phyloP scores from a whole-genome alignment of 805 yeast genomes.

The Candida orba region DNA sequence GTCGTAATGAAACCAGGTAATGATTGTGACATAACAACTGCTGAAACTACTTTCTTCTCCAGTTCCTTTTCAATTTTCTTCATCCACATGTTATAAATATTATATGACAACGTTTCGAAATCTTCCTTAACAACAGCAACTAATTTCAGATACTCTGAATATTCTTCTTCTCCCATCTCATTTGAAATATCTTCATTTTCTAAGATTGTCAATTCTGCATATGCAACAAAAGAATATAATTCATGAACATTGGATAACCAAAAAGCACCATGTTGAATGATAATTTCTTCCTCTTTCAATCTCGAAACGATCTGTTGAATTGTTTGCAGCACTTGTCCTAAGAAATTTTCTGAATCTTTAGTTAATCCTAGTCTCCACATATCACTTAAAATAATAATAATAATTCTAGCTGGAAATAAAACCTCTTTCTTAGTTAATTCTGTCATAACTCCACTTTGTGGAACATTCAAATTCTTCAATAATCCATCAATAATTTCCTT shows the following conservation, averaged over 20 bases:
- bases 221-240: constrained; percentile 85
- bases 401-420: constrained; percentile 90
- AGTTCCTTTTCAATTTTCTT: constrained; percentile 86
- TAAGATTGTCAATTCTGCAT: constrained; percentile 87
- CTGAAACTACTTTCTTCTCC: constrained; percentile 90
- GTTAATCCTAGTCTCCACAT: constrained; percentile 98
- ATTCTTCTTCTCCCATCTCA: constrained; percentile 87
- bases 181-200: constrained; percentile 73
- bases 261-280: constrained; percentile 85
- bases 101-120: constrained; percentile 85
- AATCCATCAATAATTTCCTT: constrained; percentile 82
- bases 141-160: constrained; percentile 78
- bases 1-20: constrained; percentile 93
- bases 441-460: constrained; percentile 78
- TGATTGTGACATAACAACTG: constrained; percentile 89
- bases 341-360: constrained; percentile 80
- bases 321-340: constrained; percentile 81
- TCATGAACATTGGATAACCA: constrained; percentile 98
- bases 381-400: constrained; percentile 85
- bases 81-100: constrained; percentile 96
- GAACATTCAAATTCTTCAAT: constrained; percentile 76
- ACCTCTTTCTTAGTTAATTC: constrained; percentile 84
- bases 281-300: constrained; percentile 76
- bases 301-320: constrained; percentile 77
- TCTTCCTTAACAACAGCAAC: constrained; percentile 92